Percentiles rank a stretch among this genome's conserved stretches.
phyloP scores from a whole-genome alignment of 106 monocot species.

The Ottelia alismoides region DNA sequence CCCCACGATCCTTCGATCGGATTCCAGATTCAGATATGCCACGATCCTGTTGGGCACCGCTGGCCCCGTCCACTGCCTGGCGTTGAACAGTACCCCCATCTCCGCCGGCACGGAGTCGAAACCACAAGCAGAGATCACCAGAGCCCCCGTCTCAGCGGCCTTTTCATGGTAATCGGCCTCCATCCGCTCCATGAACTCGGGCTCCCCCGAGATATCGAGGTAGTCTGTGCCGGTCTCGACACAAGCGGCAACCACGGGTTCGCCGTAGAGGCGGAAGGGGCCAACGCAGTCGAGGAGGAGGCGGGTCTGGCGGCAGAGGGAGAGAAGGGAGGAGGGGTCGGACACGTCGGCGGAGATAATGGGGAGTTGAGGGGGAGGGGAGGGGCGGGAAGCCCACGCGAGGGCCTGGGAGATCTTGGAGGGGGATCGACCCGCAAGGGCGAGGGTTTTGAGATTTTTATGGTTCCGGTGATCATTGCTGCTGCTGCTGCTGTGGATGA shows the following conservation, averaged over 20 bases:
- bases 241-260: conserved; percentile 75
- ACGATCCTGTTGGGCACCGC: conserved; percentile 33
- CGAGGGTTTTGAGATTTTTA: conserved; percentile 46
- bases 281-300: conserved; percentile 82
- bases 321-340: conserved; percentile 39
- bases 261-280: conserved; percentile 78
- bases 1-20: conserved; percentile 68
- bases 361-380: conserved; percentile 23
- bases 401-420: conserved; percentile 53
- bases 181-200: conserved; percentile 96
- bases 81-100: conserved; percentile 64
- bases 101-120: conserved; percentile 94
- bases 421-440: conserved; percentile 73
- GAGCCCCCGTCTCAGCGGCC: conserved; percentile 40
- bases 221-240: conserved; percentile 61
- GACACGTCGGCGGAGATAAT: conserved; percentile 48
- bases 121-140: conserved; percentile 90
- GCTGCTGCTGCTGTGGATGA: conserved; percentile 33
- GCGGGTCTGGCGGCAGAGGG: conserved; percentile 35
- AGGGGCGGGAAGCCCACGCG: conserved; percentile 39
- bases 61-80: conserved; percentile 42
- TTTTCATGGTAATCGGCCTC: conserved; percentile 47
- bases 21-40: conserved; percentile 76
- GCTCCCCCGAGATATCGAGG: conserved; percentile 88
- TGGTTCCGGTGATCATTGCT: too few relatives aligned